Base-by-base conservation (phyloP, 2,329 filamentous ascomycete species). In the Bertia moriformis region DNA sequence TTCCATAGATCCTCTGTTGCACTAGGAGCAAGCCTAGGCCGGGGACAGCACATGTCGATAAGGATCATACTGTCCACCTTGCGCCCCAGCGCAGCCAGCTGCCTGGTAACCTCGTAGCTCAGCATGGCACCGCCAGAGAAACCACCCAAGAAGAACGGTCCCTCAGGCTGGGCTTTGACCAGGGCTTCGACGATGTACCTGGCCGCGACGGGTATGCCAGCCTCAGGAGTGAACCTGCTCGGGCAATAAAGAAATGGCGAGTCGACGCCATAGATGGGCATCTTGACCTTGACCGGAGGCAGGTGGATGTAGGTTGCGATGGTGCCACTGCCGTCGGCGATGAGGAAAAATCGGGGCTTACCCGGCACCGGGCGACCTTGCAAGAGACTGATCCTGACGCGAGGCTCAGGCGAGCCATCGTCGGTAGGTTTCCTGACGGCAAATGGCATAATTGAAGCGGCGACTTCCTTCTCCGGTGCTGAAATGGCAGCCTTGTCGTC, bases 261-360 rank as follows among this genome's bases (percentile, higher is more conserved):
- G 40, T 55, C 51, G 37, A 55, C 45, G 29, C 44, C 51, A 40
- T 53, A 52, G 30, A 55, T 39, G 14, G 48, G 40, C 20, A 40
- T 40, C 14, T 43, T 44, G 14, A 45, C 46, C 27, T 41, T 42
- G 22, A 55, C 45, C 10, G 42, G 37, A 2, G 42, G 50, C 4
- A 54, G 46, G 39, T 53, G 46, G 36, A 50, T 47, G 36, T 48
- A 55, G 36, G 47, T 43, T 7, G 48, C 45, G 3, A 49, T 45
- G 7, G 49, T 45, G 4, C 53, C 52, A 13, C 46, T 47, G 15
- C 48, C 48, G 37, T 51, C 53, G 14, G 52, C 44, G 19, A 55
- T 47, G 37, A 56, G 38, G 47, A 51, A 52, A 15, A 55, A 43
- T 1, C 50, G 50, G 12, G 44, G 42, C 17, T 45, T 37, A 14